Conservation (phyloP, 2,329 filamentous ascomycete species). For the Fusarium avenaceum region DNA sequence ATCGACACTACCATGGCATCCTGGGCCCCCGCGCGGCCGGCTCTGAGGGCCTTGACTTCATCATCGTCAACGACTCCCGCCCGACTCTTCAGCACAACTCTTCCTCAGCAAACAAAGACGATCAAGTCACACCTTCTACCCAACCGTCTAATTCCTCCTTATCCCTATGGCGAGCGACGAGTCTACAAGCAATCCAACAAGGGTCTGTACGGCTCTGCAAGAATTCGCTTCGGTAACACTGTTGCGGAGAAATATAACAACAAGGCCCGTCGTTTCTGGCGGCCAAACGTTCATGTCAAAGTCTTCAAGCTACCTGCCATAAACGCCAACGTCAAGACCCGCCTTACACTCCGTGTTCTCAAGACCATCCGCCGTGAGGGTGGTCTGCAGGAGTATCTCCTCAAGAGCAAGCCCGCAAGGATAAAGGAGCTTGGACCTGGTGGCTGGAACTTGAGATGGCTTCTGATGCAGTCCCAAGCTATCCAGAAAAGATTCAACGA, state of each 20-base stretch:
- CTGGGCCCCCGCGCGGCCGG: conserved; percentile 42
- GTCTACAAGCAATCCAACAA: conserved; percentile 85
- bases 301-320: conserved; percentile 75
- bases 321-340: conserved; percentile 73
- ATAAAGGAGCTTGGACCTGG: conserved; percentile 89
- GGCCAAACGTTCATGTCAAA: conserved; percentile 79
- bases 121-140: conserved; percentile 61
- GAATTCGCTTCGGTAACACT: conserved; percentile 84
- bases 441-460: conserved; percentile 92
- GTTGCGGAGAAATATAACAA: conserved; percentile 77
- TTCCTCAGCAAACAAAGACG: conserved; percentile 56
- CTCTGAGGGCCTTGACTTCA: conserved; percentile 37
- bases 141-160: conserved; percentile 69
- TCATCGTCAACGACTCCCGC: conserved; percentile 30
- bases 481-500: conserved; percentile 75
- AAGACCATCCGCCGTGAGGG: conserved; percentile 86
- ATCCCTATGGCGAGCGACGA: conserved; percentile 78
- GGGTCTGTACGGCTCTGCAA: conserved; percentile 77
- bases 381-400: conserved; percentile 90
- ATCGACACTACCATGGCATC: conserved; percentile 40
- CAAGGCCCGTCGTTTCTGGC: conserved; percentile 80
- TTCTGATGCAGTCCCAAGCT: conserved; percentile 81
- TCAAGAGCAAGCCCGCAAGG: conserved; percentile 81
- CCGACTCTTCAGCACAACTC: conserved; percentile 57
- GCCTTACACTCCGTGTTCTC: conserved; percentile 77